Base-by-base conservation (phyloP, 306 rosid species). In the Mucuna pruriens region DNA sequence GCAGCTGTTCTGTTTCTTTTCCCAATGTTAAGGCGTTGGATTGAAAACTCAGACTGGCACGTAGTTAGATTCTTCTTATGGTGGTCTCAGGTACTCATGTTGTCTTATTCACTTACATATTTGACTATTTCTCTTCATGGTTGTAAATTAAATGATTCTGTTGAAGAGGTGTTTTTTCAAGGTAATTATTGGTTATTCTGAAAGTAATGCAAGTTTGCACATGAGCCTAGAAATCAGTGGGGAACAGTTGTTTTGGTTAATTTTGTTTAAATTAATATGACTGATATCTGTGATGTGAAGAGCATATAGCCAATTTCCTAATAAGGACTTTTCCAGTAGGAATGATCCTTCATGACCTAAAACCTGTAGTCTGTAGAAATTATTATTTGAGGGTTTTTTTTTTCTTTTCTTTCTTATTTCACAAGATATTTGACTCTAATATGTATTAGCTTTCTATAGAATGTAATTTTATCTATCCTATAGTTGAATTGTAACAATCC, bases 21-120 rank as follows among this genome's bases (percentile, higher is more conserved):
- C 81, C 99, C 99, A 17, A 94, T 95, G 97, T 92, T 95, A 78
- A 92, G 98, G 61, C 99, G 99, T 75, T 95, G 97, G 97, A 95
- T 95, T 78, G 99, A 95, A 88, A 95, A 87, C 84, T 95, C 99
- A 40, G 98, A 95, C 86, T 95, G 99, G 99, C 98, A 86, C 85
- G 87, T 93, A 71, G 86, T 95, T 61, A 88, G 99, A 84, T 80
- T 95, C 74, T 94, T 95, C 83, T 86, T 93, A 70, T 95, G 99
- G 99, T 95, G 99, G 99, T 95, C 99, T 82, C 99, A 95, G 99
- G 99, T 95, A 85, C 85, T 83, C 73, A 15, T 76, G 75, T 55
- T 80, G 72, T 65, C 49, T 54, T 78, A 61, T 75, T 71, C 52
- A 68, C 7, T 66, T 54, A 23, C 40, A 29, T 44, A 13, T 78